A percentile compares a stretch with the other conserved stretches of the same genome.
phyloP scores from a whole-genome alignment of 257 asterid species.

The Vinca minor region DNA sequence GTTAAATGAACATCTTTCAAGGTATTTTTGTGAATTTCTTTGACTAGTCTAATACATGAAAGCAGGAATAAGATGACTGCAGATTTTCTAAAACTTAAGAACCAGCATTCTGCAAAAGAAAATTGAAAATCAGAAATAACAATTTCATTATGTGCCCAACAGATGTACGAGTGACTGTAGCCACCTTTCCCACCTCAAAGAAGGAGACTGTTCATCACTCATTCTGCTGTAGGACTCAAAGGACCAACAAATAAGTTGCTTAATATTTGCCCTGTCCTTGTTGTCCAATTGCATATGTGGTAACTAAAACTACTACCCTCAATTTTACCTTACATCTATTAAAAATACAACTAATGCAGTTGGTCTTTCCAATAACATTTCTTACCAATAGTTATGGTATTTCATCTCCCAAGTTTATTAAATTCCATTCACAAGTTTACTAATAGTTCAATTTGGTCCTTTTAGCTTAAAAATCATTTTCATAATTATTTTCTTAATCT shows the following conservation, averaged over 20 bases:
- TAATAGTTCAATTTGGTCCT: no score
- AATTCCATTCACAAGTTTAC: no score
- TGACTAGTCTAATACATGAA: background rate
- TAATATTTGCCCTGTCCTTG: conserved; percentile 12
- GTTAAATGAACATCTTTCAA: background rate
- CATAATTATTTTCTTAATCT: no score
- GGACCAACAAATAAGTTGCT: conserved; percentile 23
- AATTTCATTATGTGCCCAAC: background rate
- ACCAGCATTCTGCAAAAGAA: background rate
- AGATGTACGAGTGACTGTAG: conserved; percentile 24
- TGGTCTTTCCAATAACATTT: no score
- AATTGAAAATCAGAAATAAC: background rate
- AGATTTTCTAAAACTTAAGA: background rate
- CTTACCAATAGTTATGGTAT: no score
- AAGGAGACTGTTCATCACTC: conserved; percentile 34
- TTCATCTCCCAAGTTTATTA: no score
- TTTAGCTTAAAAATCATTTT: no score
- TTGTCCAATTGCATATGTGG: conserved; percentile 13
- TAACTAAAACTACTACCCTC: background rate
- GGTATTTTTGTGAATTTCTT: background rate
- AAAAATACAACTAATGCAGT: no score
- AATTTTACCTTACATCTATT: no score
- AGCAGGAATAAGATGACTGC: background rate
- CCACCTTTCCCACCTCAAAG: conserved; percentile 25
- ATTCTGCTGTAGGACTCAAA: conserved; percentile 19